A percentile compares a stretch with the other conserved stretches of the same genome.
Evolutionary conservation across 1,139 yeast genomes (phyloP).

Genomic region (Magnusiomyces paraingens): DNA sequence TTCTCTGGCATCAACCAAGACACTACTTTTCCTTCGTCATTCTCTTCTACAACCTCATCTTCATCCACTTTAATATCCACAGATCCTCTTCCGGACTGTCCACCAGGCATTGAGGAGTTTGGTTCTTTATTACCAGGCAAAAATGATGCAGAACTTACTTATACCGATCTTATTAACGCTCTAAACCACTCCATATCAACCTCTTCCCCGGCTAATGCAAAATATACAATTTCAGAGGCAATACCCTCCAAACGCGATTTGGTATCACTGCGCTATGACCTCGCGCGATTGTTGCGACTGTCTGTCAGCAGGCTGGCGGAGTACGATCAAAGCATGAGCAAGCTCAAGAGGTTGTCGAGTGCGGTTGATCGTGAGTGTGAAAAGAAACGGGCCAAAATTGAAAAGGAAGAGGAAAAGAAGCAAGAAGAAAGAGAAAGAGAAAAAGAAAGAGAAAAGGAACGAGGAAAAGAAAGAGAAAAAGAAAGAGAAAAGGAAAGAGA

Average conservation of each 20-base stretch:
- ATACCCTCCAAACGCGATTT: slow-evolving; percentile 12
- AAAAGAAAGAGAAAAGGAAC: neutral
- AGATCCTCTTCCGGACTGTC: neutral
- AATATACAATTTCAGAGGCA: slow-evolving; percentile 8
- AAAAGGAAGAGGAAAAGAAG: neutral
- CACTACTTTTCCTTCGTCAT: neutral
- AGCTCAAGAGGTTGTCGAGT: slow-evolving; percentile 11
- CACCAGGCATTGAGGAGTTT: neutral
- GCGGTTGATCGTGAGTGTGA: slow-evolving; percentile 14
- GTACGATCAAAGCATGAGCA: slow-evolving; percentile 10
- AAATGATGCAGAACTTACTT: slow-evolving; percentile 12
- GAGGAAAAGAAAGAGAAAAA: neutral
- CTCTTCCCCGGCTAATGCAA: neutral
- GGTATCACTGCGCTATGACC: slow-evolving; percentile 12
- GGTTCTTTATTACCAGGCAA: slow-evolving; percentile 13
- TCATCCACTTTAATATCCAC: neutral
- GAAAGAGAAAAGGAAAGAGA: too few relatives aligned
- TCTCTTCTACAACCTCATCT: neutral
- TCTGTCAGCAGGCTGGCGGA: slow-evolving; percentile 8
- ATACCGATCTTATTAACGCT: slow-evolving; percentile 11
- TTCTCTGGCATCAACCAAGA: neutral
- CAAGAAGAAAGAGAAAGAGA: neutral
- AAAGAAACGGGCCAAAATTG: slow-evolving; percentile 8
- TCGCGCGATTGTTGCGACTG: slow-evolving; percentile 6
- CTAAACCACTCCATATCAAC: slow-evolving; percentile 6